Base-by-base conservation (phyloP, 208 protist species). In the Acanthamoeba culbertsoni region DNA sequence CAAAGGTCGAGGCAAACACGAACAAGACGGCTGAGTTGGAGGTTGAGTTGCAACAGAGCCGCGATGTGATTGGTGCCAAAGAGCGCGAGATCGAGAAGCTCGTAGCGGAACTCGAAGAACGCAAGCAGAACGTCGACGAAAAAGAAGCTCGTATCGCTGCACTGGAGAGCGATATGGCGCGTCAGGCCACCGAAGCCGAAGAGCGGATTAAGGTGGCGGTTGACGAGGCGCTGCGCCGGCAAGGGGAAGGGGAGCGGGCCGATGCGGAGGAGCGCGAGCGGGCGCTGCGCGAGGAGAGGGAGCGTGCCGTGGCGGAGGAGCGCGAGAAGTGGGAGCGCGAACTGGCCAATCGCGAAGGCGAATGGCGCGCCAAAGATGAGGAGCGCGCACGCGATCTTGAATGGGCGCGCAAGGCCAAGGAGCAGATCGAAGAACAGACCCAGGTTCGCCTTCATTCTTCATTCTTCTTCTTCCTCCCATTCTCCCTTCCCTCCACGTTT, bases 351-450 rank as follows among this genome's bases (percentile, higher is more conserved):
- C 18, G 37, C 28, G 73, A 84, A 26, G 46, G 51, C 40, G 68
- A 79, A 28, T 79, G 68, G 68, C 68, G 68, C 42, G 16, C 35
- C 40, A 14, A 28, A 20, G 68, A 79, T 28, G 68, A 79, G 14
- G 68, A 79, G 40, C 35, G 68, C 40, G 37, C 42, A 6, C 55
- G 55, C 28, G 79, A 89, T 0, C 28, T 89, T 48, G 55, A 89
- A 55, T 40, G 46, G 28, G 40, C 40, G 16, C 28, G 51, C 14
- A 59, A 89, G 28, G 33, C 55, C 20, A 59, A 63, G 28, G 79
- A 59, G 23, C 79, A 89, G 23, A 26, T 89, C 55, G 79, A 89
- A 63, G 79, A 89, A 18, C 79, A 89, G 55, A 43, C 79, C 79
- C 23, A 63, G 46, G 79, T 89, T 14, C 33, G 16, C 0, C 16